Base-by-base conservation (phyloP, 2,329 filamentous ascomycete species). In the Sclerotinia borealis region DNA sequence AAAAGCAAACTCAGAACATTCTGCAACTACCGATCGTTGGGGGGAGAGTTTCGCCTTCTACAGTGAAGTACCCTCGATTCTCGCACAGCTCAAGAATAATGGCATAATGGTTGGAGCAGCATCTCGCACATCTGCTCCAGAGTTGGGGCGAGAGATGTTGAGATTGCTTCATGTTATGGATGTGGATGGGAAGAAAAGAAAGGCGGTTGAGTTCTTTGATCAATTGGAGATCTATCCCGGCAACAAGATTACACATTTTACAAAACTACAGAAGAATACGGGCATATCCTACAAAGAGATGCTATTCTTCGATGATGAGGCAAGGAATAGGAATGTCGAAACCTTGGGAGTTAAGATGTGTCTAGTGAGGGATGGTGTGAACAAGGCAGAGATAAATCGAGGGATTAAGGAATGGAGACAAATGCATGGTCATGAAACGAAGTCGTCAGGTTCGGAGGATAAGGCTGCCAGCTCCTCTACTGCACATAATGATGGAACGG, bases 291-390 rank as follows among this genome's bases (percentile, higher is more conserved):
- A 85, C 72, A 83, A 89, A 67, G 91, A 97, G 54, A 96, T 98
- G 88, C 75, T 98, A 39, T 98, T 98, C 76, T 98, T 98, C 69
- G 93, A 98, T 70, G 93, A 98, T 71, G 93, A 98, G 82, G 81
- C 82, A 59, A 79, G 93, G 65, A 98, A 98, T 73, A 81, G 85
- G 64, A 92, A 97, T 73, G 93, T 96, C 0, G 85, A 88, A 78
- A 78, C 74, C 31, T 72, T 97, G 56, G 93, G 93, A 0, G 89
- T 74, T 5, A 71, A 69, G 25, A 73, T 98, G 85, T 86, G 86
- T 73, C 77, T 97, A 56, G 88, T 98, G 0, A 79, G 84, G 63
- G 88, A 96, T 74, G 93, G 93, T 0, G 85, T 96, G 61, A 87
- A 83, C 2, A 88, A 85, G 77, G 80, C 80, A 0, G 92, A 95